These are phyloP conservation scores for Vicia faba DNA, from an alignment of 306 rosid genomes.

Conservation along the genomic window DNA sequence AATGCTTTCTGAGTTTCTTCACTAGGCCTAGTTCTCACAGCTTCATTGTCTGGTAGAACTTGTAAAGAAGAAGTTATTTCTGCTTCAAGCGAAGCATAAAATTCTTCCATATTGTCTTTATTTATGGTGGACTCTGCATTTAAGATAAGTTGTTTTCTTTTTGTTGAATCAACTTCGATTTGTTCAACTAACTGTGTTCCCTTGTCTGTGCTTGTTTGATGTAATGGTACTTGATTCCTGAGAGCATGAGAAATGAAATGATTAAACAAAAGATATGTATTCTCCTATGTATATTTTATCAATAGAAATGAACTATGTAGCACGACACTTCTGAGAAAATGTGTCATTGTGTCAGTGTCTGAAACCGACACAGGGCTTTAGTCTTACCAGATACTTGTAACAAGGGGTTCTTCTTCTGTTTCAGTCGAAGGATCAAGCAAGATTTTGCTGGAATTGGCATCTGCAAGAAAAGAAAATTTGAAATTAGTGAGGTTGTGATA, in stretches of 20 bases:
- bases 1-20: slow-evolving; percentile 37
- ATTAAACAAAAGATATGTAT: background rate
- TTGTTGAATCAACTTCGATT: background rate
- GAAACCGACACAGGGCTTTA: too few species aligned
- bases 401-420: slow-evolving; percentile 9
- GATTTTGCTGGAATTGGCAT: slow-evolving; percentile 4
- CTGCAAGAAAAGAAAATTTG: slow-evolving; percentile 21
- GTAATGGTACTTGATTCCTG: slow-evolving; percentile 21
- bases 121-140: slow-evolving; percentile 8
- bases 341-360: too few species aligned
- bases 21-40: slow-evolving; percentile 16
- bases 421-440: background rate
- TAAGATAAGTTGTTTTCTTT: background rate
- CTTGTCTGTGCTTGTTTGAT: background rate
- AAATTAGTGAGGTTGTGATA: background rate
- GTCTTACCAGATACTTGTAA: too few species aligned
- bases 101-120: slow-evolving; percentile 35
- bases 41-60: background rate
- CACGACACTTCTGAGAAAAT: too few species aligned
- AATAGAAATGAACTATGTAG: too few species aligned
- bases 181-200: slow-evolving; percentile 4
- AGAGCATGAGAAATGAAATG: background rate
- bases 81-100: slow-evolving; percentile 38
- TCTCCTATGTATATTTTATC: background rate
- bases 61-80: background rate